Evolutionary conservation across 2,329 filamentous ascomycete species (phyloP), one percentile per base, ranked within the genome.

Genomic region (Aspergillus spinulosporus): DNA sequence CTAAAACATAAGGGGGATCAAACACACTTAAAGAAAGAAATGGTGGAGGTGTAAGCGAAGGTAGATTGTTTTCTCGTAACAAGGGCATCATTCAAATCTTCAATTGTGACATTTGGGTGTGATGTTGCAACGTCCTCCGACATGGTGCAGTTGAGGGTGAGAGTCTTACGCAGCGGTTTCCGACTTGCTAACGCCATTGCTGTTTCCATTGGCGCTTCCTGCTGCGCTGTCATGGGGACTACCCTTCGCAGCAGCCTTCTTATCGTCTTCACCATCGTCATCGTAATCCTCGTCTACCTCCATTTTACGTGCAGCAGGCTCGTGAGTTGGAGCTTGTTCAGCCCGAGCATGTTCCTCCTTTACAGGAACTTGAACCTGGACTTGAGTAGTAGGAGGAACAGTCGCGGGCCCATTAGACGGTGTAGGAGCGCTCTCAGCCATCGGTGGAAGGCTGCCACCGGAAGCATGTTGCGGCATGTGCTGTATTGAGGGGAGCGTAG

Each of bases 251-350:
- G 57, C 65, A 53, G 63, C 64, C 60, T 79, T 73, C 72, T 85
- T 85, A 40, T 94, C 88, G 58, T 97, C 93, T 63, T 96, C 92
- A 3, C 85, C 90, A 56, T 92, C 93, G 67, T 97, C 93, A 71
- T 97, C 93, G 67, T 99, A 97, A 71, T 97, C 89, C 72, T 99
- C 94, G 64, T 99, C 92, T 15, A 97, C 90, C 5, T 97, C 93
- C 85, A 99, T 95, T 74, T 96, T 96, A 21, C 94, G 84, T 15
- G 92, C 91, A 34, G 94, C 92, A 52, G 92, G 90, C 76, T 97
- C 93, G 56, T 86, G 87, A 14, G 80, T 73, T 15, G 81, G 77
- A 2, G 81, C 73, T 29, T 82, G 73, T 59, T 80, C 78, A 36
- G 69, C 72, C 52, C 73, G 80, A 59, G 68, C 63, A 34, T 72